Evolutionary conservation across 129 eudicot genomes (phyloP).

Genomic region (Ambrosia artemisiifolia): DNA sequence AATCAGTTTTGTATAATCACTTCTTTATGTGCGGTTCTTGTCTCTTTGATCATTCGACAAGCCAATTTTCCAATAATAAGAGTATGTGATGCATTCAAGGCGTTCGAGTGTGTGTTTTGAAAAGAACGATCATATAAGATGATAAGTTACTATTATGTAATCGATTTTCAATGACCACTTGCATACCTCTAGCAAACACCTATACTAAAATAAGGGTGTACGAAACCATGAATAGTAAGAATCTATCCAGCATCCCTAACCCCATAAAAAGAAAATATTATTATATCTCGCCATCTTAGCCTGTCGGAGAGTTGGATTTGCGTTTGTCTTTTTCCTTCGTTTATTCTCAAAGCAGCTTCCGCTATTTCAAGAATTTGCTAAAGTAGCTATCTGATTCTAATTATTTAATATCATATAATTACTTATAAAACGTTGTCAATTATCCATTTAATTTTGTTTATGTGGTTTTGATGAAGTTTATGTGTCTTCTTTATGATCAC

Average conservation of each 20-base stretch:
- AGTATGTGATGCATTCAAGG: background rate
- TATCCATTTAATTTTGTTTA: background rate
- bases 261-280: background rate
- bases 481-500: conserved; percentile 9
- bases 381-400: background rate
- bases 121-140: background rate
- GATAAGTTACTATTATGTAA: background rate
- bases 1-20: background rate
- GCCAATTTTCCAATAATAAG: no score
- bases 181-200: background rate
- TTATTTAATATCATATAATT: background rate
- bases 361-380: background rate
- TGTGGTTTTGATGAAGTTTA: background rate
- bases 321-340: no score
- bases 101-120: background rate
- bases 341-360: background rate
- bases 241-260: background rate
- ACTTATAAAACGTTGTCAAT: background rate
- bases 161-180: background rate
- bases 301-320: no score
- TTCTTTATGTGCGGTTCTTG: background rate
- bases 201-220: background rate
- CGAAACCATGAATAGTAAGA: background rate
- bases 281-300: no score
- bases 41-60: no score